A percentile compares a stretch with the other conserved stretches of the same genome.
Evolutionary conservation across 495 filamentous ascomycete genomes (phyloP).

Genomic region (Aspergillus homomorphus): DNA sequence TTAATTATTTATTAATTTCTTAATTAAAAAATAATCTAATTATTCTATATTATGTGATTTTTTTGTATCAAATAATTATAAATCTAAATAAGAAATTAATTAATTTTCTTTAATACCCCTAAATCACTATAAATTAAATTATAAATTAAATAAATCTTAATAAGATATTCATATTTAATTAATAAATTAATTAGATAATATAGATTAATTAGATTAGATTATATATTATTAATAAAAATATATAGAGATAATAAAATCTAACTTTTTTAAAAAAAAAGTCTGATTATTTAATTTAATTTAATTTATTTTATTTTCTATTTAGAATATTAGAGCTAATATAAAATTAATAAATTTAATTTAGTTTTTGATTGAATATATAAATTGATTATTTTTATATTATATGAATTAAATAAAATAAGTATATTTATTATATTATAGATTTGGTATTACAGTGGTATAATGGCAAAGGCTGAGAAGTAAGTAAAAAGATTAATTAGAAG

Average conservation of each 20-base stretch:
- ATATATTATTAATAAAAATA: background rate
- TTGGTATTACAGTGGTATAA: too few species aligned
- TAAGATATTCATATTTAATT: conserved; percentile 12
- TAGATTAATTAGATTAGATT: too few species aligned
- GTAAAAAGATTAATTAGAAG: too few species aligned
- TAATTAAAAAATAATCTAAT: conserved; percentile 5
- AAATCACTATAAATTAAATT: too few species aligned
- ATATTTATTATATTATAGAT: background rate
- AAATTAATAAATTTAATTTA: background rate
- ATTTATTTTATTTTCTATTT: background rate
- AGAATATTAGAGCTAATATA: background rate
- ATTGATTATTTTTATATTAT: background rate
- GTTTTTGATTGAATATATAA: too few species aligned
- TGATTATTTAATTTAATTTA: background rate
- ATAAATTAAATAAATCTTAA: conserved; percentile 2
- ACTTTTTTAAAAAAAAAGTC: background rate
- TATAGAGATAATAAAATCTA: background rate
- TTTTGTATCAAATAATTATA: conserved; percentile 6
- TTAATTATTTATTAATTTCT: conserved; percentile 7
- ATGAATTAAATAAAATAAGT: background rate
- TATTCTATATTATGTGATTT: background rate
- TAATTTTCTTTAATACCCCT: too few species aligned
- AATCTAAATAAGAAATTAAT: conserved; percentile 8
- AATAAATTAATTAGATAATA: conserved; percentile 8
- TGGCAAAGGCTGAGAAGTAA: too few species aligned